Conservation (phyloP, 768 basidiomycete genomes). For the Xerocomellus dryophilus region DNA sequence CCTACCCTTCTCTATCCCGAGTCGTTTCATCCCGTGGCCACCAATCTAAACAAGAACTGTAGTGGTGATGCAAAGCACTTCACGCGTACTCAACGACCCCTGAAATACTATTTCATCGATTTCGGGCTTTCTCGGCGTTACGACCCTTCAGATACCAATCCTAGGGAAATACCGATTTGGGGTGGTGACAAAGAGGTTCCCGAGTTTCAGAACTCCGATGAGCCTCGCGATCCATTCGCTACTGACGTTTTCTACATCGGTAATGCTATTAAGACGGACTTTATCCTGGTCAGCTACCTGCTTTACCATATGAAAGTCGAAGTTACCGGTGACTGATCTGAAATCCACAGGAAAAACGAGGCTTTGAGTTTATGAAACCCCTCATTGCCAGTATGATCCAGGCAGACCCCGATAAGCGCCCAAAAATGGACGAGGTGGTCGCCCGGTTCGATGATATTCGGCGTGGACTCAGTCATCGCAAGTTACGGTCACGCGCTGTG, state of each 20-base stretch:
- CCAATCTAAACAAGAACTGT: slow-evolving; percentile 12
- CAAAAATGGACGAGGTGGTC: slow-evolving; percentile 22
- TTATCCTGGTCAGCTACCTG: slow-evolving; percentile 2
- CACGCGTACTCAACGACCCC: slow-evolving; percentile 30
- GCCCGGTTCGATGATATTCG: slow-evolving; percentile 15
- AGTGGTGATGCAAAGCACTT: slow-evolving; percentile 20
- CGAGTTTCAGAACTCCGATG: slow-evolving; percentile 30
- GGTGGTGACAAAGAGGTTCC: slow-evolving; percentile 45
- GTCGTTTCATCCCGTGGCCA: slow-evolving; percentile 24
- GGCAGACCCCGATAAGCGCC: slow-evolving; percentile 20
- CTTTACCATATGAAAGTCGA: too few relatives aligned
- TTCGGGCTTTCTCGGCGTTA: slow-evolving; percentile 36
- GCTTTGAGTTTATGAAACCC: slow-evolving; percentile 24
- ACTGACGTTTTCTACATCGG: slow-evolving; percentile 46
- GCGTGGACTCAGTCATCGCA: slow-evolving; percentile 5
- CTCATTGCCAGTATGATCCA: slow-evolving; percentile 23
- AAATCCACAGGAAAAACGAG: background rate
- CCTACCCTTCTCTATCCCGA: slow-evolving; percentile 24
- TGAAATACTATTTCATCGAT: slow-evolving; percentile 37
- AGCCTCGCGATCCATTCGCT: slow-evolving; percentile 38
- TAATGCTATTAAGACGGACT: slow-evolving; percentile 34
- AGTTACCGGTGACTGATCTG: too few relatives aligned
- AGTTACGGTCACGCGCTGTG: slow-evolving; percentile 30
- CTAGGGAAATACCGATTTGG: slow-evolving; percentile 27
- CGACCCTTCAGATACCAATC: slow-evolving; percentile 22